Base-by-base conservation (phyloP, 2,329 filamentous ascomycete species). In the Phaeosphaeriaceae sp. region DNA sequence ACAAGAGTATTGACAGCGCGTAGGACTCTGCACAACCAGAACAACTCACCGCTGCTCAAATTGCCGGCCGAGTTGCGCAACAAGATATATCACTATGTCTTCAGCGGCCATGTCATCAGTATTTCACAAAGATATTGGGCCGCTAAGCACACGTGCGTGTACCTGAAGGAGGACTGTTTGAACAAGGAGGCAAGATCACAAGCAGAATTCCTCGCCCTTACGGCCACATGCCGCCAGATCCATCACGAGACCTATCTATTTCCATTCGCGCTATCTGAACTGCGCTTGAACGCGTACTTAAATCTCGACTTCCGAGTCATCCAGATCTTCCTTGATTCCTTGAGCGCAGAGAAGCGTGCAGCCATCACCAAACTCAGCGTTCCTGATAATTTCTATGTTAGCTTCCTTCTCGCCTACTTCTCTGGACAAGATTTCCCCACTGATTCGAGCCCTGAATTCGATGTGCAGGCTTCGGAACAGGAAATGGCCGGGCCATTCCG, bases 31-130 rank as follows among this genome's bases (percentile, higher is more conserved):
- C 44, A 31, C 4, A 62, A 64, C 49, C 24, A 53, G n/a, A 48
- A 31, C 21, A 48, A 31, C 21, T 63, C 61, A 9, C 62, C 60
- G 1, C 48, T 65, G 22, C 60, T 63, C 24, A 53, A 57, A n/a
- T 46, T 65, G 5, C 60, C 60, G 20, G 57, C 45, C n/a, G 57
- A 65, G 42, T 27, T 65, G 11, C 50, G 62, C 11, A 62, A 47
- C 33, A 31, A 10, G 27, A 54, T 62, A 24, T 62, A 48, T 49
- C 22, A n/a, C 44, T 51, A 40, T 21, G 22, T 52, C 3, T 50
- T 60, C 33, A 21, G 51, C 19, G 9, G 13, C 31, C 25, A 13
- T 25, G 44, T 40, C 41, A 7, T 47, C 41, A 2, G n/a, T 24
- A 31, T 5, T 5, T 31, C 25, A 31, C 25, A 31, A 5, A 11